These are phyloP conservation scores for Ophiocordyceps robertsii DNA, from an alignment of 2,329 filamentous ascomycete species.

Conservation along the genomic window DNA sequence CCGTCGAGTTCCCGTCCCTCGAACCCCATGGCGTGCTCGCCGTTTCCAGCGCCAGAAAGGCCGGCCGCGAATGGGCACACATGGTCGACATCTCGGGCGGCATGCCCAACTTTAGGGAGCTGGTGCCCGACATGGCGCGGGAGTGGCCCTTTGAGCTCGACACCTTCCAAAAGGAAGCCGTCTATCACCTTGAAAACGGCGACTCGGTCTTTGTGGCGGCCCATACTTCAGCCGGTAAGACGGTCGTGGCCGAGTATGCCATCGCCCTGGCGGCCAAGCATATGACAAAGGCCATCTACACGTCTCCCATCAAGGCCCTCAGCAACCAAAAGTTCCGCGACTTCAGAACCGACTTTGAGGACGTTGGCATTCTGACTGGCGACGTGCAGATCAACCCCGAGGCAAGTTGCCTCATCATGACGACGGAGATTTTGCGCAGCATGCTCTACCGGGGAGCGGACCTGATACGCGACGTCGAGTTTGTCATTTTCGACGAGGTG, in stretches of 20 bases:
- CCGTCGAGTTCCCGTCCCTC: slow-evolving; percentile 84
- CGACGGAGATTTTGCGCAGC: slow-evolving; percentile 91
- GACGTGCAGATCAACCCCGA: slow-evolving; percentile 97
- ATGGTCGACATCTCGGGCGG: slow-evolving; percentile 93
- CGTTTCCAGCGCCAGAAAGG: slow-evolving; percentile 56
- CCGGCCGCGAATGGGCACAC: slow-evolving; percentile 86
- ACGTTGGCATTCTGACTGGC: slow-evolving; percentile 92
- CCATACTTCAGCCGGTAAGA: slow-evolving; percentile 95
- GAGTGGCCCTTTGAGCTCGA: slow-evolving; percentile 97
- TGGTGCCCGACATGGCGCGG: slow-evolving; percentile 91
- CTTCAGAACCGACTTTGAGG: slow-evolving; percentile 79
- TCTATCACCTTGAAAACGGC: slow-evolving; percentile 91
- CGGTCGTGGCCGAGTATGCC: slow-evolving; percentile 94
- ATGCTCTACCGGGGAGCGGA: slow-evolving; percentile 97
- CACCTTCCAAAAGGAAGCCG: slow-evolving; percentile 95
- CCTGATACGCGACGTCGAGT: slow-evolving; percentile 91
- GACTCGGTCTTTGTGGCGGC: slow-evolving; percentile 97
- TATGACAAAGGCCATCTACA: slow-evolving; percentile 99
- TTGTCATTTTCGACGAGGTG: slow-evolving; percentile 97
- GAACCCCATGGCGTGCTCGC: slow-evolving; percentile 71
- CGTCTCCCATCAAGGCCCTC: slow-evolving; percentile 92
- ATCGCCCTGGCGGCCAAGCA: slow-evolving; percentile 94
- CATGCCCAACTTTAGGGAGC: slow-evolving; percentile 83
- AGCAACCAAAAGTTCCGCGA: slow-evolving; percentile 99
- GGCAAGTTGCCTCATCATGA: slow-evolving; percentile 98